These are phyloP conservation scores for Colletotrichum ledebouriae DNA, from an alignment of 2,329 filamentous ascomycete species.

Conservation along the genomic window DNA sequence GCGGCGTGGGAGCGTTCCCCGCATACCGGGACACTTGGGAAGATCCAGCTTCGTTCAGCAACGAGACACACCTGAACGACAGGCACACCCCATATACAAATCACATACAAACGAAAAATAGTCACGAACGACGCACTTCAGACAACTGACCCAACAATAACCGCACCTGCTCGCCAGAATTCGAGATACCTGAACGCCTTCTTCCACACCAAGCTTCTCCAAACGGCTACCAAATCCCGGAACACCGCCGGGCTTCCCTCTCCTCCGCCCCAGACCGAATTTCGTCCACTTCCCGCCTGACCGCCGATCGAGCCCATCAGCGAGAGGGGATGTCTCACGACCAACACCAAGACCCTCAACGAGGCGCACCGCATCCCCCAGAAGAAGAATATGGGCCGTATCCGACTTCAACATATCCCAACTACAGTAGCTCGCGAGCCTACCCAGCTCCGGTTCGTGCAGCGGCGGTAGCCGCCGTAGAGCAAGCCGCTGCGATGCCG, in stretches of 20 bases:
- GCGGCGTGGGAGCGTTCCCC: conserved; percentile 70
- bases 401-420: conserved; percentile 45
- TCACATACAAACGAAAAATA: conserved; percentile 4
- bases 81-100: conserved; percentile 19
- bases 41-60: conserved; percentile 31
- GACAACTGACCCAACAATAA: conserved; percentile 3
- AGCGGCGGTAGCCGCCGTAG: conserved; percentile 31
- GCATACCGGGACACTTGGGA: conserved; percentile 61
- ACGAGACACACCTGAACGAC: conserved; percentile 11
- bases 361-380: conserved; percentile 46
- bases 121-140: conserved; percentile 27
- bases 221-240: conserved; percentile 1
- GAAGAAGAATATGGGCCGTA: conserved; percentile 55
- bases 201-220: conserved; percentile 6
- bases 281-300: conserved; percentile 15
- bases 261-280: neutral
- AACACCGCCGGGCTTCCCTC: conserved; percentile 12
- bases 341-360: conserved; percentile 53
- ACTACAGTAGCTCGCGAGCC: conserved; percentile 44
- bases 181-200: conserved; percentile 37
- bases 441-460: conserved; percentile 38
- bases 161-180: conserved; percentile 10
- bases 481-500: conserved; percentile 43
- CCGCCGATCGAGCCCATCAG: conserved; percentile 27
- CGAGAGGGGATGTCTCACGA: conserved; percentile 65